phyloP scores from a whole-genome alignment of 2,329 filamentous ascomycete species.

The Septoria linicola region DNA sequence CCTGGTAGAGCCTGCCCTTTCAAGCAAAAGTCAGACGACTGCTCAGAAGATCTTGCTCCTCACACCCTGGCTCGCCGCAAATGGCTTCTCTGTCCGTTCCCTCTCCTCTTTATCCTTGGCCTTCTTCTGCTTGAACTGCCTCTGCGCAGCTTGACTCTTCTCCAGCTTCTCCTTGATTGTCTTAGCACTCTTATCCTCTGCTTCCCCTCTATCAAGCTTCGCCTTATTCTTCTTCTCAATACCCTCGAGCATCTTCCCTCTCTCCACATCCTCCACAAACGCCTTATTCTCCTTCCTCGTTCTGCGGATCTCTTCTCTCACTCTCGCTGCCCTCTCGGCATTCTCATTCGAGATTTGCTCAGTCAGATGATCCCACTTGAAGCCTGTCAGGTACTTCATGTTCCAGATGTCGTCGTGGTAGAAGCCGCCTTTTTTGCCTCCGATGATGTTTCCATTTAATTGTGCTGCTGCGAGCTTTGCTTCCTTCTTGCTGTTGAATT shows the following conservation, averaged over 20 bases:
- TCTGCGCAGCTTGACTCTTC: neutral
- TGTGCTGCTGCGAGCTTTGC: constrained; percentile 74
- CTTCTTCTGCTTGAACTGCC: constrained; percentile 20
- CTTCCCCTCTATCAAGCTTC: constrained; percentile 48
- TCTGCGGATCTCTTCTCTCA: constrained; percentile 75
- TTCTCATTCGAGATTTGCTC: constrained; percentile 80
- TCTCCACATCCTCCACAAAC: constrained; percentile 76
- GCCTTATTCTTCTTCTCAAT: constrained; percentile 60
- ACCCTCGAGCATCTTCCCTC: constrained; percentile 73
- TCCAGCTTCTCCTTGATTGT: neutral
- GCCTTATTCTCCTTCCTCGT: constrained; percentile 76
- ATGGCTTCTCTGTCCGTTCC: constrained; percentile 3
- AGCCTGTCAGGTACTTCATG: constrained; percentile 74
- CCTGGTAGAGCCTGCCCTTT: too few relatives aligned
- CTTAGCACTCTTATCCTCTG: constrained; percentile 30
- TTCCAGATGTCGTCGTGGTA: constrained; percentile 89
- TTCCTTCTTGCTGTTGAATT: constrained; percentile 72
- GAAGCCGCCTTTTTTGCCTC: constrained; percentile 78
- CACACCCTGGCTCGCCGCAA: neutral
- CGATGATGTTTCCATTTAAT: constrained; percentile 74
- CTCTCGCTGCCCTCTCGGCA: constrained; percentile 70
- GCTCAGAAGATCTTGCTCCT: constrained; percentile 18
- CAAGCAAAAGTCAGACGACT: too few relatives aligned
- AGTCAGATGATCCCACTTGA: constrained; percentile 73
- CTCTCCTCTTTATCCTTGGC: neutral